Evolutionary conservation across 345 rosid genomes (phyloP).

Genomic region (Sapria himalayana): DNA sequence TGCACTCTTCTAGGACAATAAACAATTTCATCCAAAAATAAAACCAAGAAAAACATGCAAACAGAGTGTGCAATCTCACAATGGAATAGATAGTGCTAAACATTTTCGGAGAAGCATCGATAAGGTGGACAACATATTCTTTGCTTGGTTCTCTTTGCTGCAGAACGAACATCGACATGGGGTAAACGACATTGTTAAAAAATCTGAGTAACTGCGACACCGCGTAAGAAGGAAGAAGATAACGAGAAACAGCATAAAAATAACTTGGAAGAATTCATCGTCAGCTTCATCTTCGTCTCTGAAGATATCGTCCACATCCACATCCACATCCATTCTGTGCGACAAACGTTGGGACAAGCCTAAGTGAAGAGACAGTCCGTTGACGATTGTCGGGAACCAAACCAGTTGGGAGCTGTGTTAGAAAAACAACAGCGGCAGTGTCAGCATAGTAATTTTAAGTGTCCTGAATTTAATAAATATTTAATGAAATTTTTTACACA

Average conservation of each 20-base stretch:
- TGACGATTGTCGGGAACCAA: too few relatives aligned
- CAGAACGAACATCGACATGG: neutral
- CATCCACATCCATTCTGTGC: conserved; percentile 25
- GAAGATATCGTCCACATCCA: conserved; percentile 86
- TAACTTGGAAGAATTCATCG: conserved; percentile 36
- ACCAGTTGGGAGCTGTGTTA: too few relatives aligned
- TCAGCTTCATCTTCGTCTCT: conserved; percentile 67
- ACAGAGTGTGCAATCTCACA: conserved; percentile 18
- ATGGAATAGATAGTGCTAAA: conserved; percentile 25
- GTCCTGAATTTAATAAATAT: too few relatives aligned
- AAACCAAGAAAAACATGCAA: neutral
- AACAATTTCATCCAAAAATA: too few relatives aligned
- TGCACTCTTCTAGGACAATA: too few relatives aligned
- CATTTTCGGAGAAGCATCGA: conserved; percentile 91
- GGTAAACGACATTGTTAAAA: neutral
- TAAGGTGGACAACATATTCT: conserved; percentile 50
- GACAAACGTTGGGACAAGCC: too few relatives aligned
- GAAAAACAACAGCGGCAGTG: too few relatives aligned
- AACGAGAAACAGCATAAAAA: neutral
- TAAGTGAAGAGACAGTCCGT: too few relatives aligned
- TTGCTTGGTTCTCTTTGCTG: conserved; percentile 50
- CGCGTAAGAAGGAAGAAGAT: neutral
- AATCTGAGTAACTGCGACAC: neutral
- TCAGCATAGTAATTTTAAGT: too few relatives aligned
- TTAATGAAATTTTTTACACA: too few relatives aligned